Conservation (phyloP, 2,329 filamentous ascomycete species). For the Hypoxylon sp. region DNA sequence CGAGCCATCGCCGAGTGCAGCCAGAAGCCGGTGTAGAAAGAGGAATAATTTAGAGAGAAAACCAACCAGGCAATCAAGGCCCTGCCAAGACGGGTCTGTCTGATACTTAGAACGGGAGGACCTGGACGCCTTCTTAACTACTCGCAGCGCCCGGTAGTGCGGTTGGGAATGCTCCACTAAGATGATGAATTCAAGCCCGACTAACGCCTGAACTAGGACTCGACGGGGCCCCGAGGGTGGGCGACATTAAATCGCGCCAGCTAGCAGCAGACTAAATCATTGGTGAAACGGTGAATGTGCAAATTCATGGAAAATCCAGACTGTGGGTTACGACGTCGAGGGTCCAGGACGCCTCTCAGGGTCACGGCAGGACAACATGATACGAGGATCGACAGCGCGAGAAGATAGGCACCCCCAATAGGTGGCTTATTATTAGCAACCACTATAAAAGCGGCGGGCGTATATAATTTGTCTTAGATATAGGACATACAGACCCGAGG, state of each 20-base stretch:
- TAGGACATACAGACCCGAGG: no score
- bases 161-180: slow-evolving; percentile 4
- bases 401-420: background rate
- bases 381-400: background rate
- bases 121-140: background rate
- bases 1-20: slow-evolving; percentile 34
- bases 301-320: background rate
- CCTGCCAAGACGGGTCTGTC: background rate
- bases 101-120: background rate
- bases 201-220: background rate
- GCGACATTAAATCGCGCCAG: slow-evolving; percentile 9
- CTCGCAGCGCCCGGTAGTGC: background rate
- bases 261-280: slow-evolving; percentile 5
- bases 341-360: slow-evolving; percentile 2
- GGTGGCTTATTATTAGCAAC: slow-evolving; percentile 6
- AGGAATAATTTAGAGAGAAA: background rate
- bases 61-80: background rate
- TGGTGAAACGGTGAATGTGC: background rate
- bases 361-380: slow-evolving; percentile 1
- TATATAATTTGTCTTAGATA: background rate
- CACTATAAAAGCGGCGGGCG: background rate
- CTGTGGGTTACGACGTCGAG: background rate
- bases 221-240: slow-evolving; percentile 6
- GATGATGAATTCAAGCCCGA: slow-evolving; percentile 26
- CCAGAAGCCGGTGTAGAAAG: background rate